Conservation (phyloP, 768 basidiomycete genomes). For the Mycena sanguinolenta region DNA sequence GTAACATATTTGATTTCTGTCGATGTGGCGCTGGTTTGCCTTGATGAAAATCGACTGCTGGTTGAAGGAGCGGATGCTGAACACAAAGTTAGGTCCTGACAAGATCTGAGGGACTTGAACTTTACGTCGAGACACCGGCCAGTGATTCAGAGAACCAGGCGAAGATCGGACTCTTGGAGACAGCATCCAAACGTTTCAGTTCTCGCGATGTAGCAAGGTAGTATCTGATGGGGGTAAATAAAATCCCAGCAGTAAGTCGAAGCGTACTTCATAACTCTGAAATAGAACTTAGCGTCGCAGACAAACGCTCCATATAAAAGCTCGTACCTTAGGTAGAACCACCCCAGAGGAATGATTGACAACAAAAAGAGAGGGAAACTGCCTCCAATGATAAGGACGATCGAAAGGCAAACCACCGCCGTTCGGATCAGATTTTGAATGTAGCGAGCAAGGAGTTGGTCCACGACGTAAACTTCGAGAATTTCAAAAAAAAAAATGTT, state of each 20-base stretch:
- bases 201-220: constrained; percentile 90
- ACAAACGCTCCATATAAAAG: too few relatives aligned
- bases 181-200: constrained; percentile 89
- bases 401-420: constrained; percentile 66
- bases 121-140: constrained; percentile 75
- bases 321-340: constrained; percentile 68
- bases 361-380: constrained; percentile 89
- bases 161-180: constrained; percentile 92
- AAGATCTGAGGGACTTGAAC: too few relatives aligned
- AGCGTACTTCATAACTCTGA: constrained; percentile 81
- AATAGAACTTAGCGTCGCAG: constrained; percentile 66
- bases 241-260: constrained; percentile 1
- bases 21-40: constrained; percentile 80
- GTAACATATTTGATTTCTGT: constrained; percentile 88
- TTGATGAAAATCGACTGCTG: constrained; percentile 78
- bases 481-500: neutral
- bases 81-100: neutral
- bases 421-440: constrained; percentile 82
- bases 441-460: constrained; percentile 84
- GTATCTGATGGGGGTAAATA: constrained; percentile 65
- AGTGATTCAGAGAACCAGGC: constrained; percentile 87
- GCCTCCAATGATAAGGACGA: constrained; percentile 78
- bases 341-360: constrained; percentile 79
- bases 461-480: constrained; percentile 72
- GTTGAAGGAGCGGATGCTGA: constrained; percentile 77